Evolutionary conservation across 805 yeast genomes (phyloP).

Genomic region (Saccharomycopsis lassenensis): DNA sequence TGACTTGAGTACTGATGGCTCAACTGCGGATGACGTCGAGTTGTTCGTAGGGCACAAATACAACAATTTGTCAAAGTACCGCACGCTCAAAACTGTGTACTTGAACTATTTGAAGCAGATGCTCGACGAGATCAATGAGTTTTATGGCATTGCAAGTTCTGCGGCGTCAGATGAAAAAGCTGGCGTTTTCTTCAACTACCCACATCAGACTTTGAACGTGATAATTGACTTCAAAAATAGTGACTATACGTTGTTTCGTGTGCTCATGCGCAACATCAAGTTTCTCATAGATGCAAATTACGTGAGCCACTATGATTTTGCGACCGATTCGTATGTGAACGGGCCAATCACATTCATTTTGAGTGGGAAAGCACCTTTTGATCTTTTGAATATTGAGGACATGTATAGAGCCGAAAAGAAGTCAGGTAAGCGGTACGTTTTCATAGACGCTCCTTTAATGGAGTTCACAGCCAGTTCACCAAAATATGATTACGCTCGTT

Average conservation of each 20-base stretch:
- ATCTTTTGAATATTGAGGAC: slow-evolving; percentile 21
- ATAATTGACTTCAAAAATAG: slow-evolving; percentile 38
- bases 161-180: slow-evolving; percentile 12
- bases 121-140: slow-evolving; percentile 26
- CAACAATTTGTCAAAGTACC: slow-evolving; percentile 32
- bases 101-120: slow-evolving; percentile 40
- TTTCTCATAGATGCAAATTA: slow-evolving; percentile 32
- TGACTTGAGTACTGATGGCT: slow-evolving; percentile 9
- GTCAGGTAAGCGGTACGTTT: slow-evolving; percentile 26
- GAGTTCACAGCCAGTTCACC: background rate
- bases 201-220: slow-evolving; percentile 42
- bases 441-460: slow-evolving; percentile 30
- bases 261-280: slow-evolving; percentile 34
- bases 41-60: slow-evolving; percentile 56
- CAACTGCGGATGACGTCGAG: slow-evolving; percentile 26
- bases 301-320: slow-evolving; percentile 12
- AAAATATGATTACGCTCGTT: slow-evolving; percentile 2
- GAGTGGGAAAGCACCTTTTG: slow-evolving; percentile 13
- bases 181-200: slow-evolving; percentile 36
- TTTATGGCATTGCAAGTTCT: slow-evolving; percentile 3
- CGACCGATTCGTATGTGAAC: background rate
- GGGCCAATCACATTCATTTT: slow-evolving; percentile 12
- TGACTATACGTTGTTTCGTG: slow-evolving; percentile 32
- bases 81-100: slow-evolving; percentile 40
- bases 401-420: slow-evolving; percentile 18